Conservation (phyloP, 805 yeast genomes). For the Starmerella roubikii region DNA sequence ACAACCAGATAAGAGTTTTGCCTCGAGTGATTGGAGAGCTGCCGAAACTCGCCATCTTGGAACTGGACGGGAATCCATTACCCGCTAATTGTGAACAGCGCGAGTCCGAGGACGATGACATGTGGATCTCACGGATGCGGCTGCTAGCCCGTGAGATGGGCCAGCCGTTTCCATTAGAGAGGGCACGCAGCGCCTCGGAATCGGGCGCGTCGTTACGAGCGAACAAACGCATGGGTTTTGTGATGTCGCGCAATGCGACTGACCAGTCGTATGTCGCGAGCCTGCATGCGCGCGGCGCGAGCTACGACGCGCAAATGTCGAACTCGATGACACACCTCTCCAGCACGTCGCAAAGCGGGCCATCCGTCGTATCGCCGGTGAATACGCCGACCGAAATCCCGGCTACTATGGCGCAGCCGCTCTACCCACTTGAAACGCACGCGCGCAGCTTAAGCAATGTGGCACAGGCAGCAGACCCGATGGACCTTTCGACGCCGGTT, state of each 20-base stretch:
- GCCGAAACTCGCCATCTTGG: constrained; percentile 41
- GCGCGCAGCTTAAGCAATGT: constrained; percentile 3
- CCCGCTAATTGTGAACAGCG: constrained; percentile 8
- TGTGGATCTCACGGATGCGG: constrained; percentile 33
- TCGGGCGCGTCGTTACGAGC: constrained; percentile 37
- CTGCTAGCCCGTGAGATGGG: constrained; percentile 22
- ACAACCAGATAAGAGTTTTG: constrained; percentile 42
- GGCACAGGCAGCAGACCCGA: not conserved
- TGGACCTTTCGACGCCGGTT: too few relatives aligned
- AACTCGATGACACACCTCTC: too few relatives aligned
- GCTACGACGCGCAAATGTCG: constrained; percentile 14
- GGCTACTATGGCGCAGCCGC: too few relatives aligned
- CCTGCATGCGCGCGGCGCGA: constrained; percentile 32
- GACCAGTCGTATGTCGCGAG: constrained; percentile 16
- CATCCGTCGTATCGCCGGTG: too few relatives aligned
- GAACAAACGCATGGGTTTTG: constrained; percentile 65
- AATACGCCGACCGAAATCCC: too few relatives aligned
- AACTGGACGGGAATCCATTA: constrained; percentile 49
- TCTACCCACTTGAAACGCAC: too few relatives aligned
- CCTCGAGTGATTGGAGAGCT: constrained; percentile 42
- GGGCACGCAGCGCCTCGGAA: constrained; percentile 30
- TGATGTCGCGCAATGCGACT: constrained; percentile 24
- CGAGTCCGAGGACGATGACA: constrained; percentile 29
- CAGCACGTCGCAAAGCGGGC: too few relatives aligned
- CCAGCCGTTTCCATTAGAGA: constrained; percentile 9